Evolutionary conservation across 352 stramenopile species (phyloP).

Genomic region (Phytopythium helicoides): DNA sequence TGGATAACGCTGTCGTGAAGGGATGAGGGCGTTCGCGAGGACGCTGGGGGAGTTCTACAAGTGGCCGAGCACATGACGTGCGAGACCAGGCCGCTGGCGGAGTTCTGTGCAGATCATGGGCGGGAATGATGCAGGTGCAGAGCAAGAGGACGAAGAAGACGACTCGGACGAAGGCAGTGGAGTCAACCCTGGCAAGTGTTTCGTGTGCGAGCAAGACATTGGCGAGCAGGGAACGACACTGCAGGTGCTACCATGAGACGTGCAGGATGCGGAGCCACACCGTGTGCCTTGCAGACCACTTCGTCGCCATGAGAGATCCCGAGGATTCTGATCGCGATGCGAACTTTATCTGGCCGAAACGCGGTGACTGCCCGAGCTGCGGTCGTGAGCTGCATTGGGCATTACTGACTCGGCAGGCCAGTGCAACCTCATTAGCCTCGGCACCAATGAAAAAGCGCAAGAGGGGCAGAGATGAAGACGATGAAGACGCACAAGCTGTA

Average conservation of each 20-base stretch:
- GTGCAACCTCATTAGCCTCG: neutral
- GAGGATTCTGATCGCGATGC: slow-evolving; percentile 7
- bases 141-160: neutral
- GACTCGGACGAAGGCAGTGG: neutral
- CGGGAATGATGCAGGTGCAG: neutral
- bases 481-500: no score
- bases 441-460: neutral
- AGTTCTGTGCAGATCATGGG: slow-evolving; percentile 11
- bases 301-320: slow-evolving; percentile 25
- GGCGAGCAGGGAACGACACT: slow-evolving; percentile 7
- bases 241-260: slow-evolving; percentile 36
- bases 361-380: slow-evolving; percentile 47
- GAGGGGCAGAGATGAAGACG: slow-evolving; percentile 1
- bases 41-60: slow-evolving; percentile 26
- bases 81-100: slow-evolving; percentile 26
- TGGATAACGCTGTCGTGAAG: slow-evolving; percentile 4
- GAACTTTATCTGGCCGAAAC: slow-evolving; percentile 12
- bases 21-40: slow-evolving; percentile 33
- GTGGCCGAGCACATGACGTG: slow-evolving; percentile 34
- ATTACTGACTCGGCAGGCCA: slow-evolving; percentile 20
- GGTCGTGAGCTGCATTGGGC: slow-evolving; percentile 36
- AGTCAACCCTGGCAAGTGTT: slow-evolving; percentile 18
- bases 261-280: slow-evolving; percentile 48
- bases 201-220: slow-evolving; percentile 42
- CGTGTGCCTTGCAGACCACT: slow-evolving; percentile 53